Conservation (phyloP, 768 basidiomycete genomes). For the Exsudoporus frostii region DNA sequence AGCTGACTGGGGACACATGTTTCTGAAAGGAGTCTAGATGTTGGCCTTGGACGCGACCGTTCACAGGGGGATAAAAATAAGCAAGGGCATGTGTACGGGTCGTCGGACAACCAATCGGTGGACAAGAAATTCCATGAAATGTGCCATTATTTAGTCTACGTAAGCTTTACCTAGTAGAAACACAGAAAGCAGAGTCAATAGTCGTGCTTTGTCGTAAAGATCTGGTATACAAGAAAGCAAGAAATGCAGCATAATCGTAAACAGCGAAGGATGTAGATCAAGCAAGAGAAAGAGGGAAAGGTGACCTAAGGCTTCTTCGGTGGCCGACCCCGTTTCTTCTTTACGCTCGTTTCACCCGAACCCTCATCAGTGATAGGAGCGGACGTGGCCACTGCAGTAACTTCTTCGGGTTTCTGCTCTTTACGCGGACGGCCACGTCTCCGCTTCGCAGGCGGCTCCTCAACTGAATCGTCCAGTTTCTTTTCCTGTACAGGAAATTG, state of each 20-base stretch:
- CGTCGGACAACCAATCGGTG: constrained; percentile 7
- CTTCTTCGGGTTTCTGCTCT: constrained; percentile 45
- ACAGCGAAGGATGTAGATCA: constrained; percentile 10
- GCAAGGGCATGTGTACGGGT: constrained; percentile 18
- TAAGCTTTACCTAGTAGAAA: constrained; percentile 33
- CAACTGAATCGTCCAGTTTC: constrained; percentile 46
- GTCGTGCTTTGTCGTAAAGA: constrained; percentile 33
- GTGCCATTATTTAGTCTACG: constrained; percentile 35
- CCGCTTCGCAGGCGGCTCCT: constrained; percentile 56
- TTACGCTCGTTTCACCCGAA: constrained; percentile 46
- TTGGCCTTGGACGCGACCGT: constrained; percentile 15
- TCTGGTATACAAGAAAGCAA: constrained; percentile 36
- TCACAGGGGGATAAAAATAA: constrained; percentile 37
- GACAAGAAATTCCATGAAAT: constrained; percentile 26
- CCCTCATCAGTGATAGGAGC: constrained; percentile 33
- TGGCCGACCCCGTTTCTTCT: constrained; percentile 75
- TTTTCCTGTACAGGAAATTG: constrained; percentile 25
- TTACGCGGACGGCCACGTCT: constrained; percentile 77
- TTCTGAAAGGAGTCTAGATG: constrained; percentile 19
- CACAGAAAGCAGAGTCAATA: constrained; percentile 35
- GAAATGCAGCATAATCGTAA: constrained; percentile 30
- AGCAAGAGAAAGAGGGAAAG: constrained; percentile 1
- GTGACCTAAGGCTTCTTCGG: constrained; percentile 39
- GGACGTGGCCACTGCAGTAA: constrained; percentile 35
- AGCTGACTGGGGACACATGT: constrained; percentile 23